Base-by-base conservation (phyloP, 176 grass and related monocot species). In the Oryza rufipogon region DNA sequence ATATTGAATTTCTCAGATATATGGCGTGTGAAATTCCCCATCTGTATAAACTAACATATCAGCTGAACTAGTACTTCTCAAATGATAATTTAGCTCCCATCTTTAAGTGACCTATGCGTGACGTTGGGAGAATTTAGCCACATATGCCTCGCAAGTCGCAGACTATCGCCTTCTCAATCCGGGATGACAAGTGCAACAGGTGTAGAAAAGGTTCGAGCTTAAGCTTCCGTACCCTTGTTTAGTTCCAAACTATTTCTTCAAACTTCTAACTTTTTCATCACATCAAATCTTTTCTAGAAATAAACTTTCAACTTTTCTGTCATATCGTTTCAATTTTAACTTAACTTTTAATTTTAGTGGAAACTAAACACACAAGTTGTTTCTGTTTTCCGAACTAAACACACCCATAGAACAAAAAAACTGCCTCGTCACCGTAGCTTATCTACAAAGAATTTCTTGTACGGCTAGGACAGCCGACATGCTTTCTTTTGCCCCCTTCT, bases 361-460 rank as follows among this genome's bases (percentile, higher is more conserved):
- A 1, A 30, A 30, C 26, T 26, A 26, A 26, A 26, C 26, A 26
- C 26, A 26, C 26, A 26, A 26, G 26, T 26, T 26, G 26, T 26
- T 26, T 26, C 26, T 26, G 26, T 26, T 26, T 26, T 26, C 26
- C 26, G 26, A 26, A 26, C 26, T 26, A 26, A 26, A 26, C 26
- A 26, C 26, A 26, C 26, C 26, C 16, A 74, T 7, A 67, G 19
- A 0, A 6, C 16, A 77, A 16, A 4, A 4, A 11, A 58, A 17
- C 2, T 15, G 1, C 2, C 11, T 78, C 34, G 34, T 36, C 2
- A 20, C 6, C 23, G 14, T 39, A 58, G 38, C 8, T 68, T 68
- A 47, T 61, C 17, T 32, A 0, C 2, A 32, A 49, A 49, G 47
- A 49, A 49, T 85, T 75, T 89, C 63, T 68, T 84, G 86, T 48